These are phyloP conservation scores for Aureobasidium melanogenum DNA, from an alignment of 2,329 filamentous ascomycete species.

Conservation along the genomic window DNA sequence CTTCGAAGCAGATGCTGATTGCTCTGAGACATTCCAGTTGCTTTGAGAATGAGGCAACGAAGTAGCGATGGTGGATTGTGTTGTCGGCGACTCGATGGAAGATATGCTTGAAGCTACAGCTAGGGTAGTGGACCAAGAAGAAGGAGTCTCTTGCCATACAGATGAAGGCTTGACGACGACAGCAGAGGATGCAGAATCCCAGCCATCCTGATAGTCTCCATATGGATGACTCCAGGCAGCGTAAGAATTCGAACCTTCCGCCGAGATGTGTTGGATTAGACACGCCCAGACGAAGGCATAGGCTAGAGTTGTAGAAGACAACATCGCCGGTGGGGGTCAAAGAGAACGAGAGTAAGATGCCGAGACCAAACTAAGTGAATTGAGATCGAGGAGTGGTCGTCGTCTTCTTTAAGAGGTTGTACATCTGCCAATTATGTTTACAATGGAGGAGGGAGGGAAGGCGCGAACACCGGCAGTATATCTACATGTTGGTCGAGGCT, in stretches of 20 bases:
- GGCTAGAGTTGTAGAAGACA: neutral
- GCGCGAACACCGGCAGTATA: neutral
- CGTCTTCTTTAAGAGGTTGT: neutral
- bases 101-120: neutral
- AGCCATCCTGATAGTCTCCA: neutral
- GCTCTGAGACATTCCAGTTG: neutral
- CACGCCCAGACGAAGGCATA: neutral
- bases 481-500: neutral
- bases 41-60: neutral
- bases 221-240: neutral
- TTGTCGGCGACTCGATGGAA: neutral
- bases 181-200: neutral
- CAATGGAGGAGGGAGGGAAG: neutral
- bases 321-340: neutral
- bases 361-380: neutral
- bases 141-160: neutral
- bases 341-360: neutral
- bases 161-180: neutral
- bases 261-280: neutral
- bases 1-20: neutral
- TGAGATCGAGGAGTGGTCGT: neutral
- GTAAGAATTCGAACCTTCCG: neutral
- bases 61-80: neutral
- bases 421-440: neutral
- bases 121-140: neutral